A percentile compares a stretch with the other conserved stretches of the same genome.
These are phyloP conservation scores for Zygosaccharomyces gambellarensis DNA, from an alignment of 805 yeast species.

Conservation along the genomic window DNA sequence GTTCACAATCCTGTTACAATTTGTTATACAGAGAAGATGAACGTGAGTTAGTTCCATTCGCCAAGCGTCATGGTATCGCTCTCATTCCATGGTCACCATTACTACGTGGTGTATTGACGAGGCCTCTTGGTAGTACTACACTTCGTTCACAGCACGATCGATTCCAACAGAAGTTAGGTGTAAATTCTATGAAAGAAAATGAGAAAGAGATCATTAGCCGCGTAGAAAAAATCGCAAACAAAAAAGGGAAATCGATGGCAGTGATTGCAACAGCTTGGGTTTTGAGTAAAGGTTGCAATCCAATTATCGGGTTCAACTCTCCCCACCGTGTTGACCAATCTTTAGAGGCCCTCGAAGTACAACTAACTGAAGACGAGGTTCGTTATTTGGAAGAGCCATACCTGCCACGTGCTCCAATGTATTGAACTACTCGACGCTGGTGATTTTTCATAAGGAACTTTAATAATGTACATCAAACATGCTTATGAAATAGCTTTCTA, in stretches of 20 bases:
- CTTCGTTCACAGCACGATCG: constrained; percentile 12
- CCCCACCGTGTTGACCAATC: constrained; percentile 52
- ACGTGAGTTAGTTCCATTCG: constrained; percentile 53
- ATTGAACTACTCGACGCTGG: no score
- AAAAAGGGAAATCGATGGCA: constrained; percentile 48
- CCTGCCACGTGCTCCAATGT: constrained; percentile 1
- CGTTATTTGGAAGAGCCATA: constrained; percentile 24
- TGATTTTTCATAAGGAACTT: no score
- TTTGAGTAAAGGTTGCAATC: constrained; percentile 46
- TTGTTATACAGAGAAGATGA: constrained; percentile 58
- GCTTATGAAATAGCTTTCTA: no score
- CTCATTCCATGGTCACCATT: constrained; percentile 58
- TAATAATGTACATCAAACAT: no score
- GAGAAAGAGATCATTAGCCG: constrained; percentile 41
- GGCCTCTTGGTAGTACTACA: constrained; percentile 36
- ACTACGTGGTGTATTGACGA: constrained; percentile 50
- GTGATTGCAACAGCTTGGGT: constrained; percentile 53
- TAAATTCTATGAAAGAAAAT: constrained; percentile 3
- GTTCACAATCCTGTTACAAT: constrained; percentile 56
- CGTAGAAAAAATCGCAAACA: constrained; percentile 50
- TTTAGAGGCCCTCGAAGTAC: constrained; percentile 38
- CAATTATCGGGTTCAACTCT: constrained; percentile 37
- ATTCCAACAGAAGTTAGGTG: not conserved
- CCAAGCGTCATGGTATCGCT: constrained; percentile 49
- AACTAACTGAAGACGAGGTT: constrained; percentile 31